Evolutionary conservation across 148 eudicot species (phyloP), one percentile per base, ranked within the genome.

Genomic region (Rhododendron griersonianum): DNA sequence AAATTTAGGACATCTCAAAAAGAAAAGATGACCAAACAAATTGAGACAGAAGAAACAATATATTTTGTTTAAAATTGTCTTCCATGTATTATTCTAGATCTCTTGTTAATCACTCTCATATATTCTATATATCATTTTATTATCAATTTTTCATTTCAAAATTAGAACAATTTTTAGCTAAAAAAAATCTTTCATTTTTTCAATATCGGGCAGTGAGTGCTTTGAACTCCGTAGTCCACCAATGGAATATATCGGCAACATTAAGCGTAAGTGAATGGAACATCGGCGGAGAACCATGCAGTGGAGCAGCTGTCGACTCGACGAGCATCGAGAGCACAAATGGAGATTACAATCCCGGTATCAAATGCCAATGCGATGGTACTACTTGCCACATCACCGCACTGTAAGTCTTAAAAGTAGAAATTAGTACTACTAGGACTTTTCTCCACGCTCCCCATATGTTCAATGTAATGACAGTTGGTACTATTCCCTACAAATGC

Each of bases 211-310:
- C 93, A 95, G 98, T 91, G 41, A 86, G 82, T 83, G 88, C 89
- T 25, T 53, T 95, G 88, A 94, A 91, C 65, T 78, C 90, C 7
- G 83, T 95, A 21, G 89, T 94, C 50, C 41, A 79, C 7, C 76
- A 90, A 79, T 94, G 95, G 96, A 83, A 88, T 21, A 90, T 78
- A 44, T 44, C 86, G 2, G 89, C 91, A 4, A 1, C 35, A 33
- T 33, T 0, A 33, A 33, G 35, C 35, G 0, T 33, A 1, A 0
- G 1, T 3, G 67, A 88, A 28, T 95, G 98, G 98, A 96, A 94
- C 85, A 90, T 92, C 4, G 93, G 94, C 7, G 96, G 96, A 51
- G 99, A 96, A 67, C 92, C 94, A 9, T 95, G 98, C 85, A 93
- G 92, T 19, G 99, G 99, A 50, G 69, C 85, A 13, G 84, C 89